phyloP scores from a whole-genome alignment of 768 basidiomycete species.

The Rossbeevera mucosa region DNA sequence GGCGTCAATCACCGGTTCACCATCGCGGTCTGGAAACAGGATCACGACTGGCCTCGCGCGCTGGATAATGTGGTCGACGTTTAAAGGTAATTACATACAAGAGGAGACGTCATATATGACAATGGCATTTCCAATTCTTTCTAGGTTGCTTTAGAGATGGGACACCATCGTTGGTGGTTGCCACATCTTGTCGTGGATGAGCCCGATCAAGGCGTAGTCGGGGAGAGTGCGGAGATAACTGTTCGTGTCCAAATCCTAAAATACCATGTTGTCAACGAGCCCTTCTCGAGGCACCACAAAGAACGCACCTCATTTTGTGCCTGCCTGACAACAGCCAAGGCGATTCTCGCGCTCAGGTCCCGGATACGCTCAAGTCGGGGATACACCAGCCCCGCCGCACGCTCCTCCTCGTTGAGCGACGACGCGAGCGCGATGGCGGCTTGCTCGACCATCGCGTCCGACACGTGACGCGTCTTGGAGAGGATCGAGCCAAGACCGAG shows the following conservation, averaged over 20 bases:
- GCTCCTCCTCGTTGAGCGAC: constrained; percentile 54
- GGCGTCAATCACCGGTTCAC: constrained; percentile 88
- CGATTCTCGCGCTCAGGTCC: constrained; percentile 59
- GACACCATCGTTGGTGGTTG: constrained; percentile 30
- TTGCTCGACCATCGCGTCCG: constrained; percentile 67
- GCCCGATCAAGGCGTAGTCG: constrained; percentile 44
- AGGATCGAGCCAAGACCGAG: constrained; percentile 62
- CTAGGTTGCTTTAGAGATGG: constrained; percentile 16
- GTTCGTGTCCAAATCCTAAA: constrained; percentile 40
- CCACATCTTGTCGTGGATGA: constrained; percentile 57
- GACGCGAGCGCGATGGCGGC: constrained; percentile 58
- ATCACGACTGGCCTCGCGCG: constrained; percentile 1
- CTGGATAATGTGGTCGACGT: constrained; percentile 18
- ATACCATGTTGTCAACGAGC: neutral
- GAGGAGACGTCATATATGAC: neutral
- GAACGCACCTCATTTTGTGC: constrained; percentile 58
- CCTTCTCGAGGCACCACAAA: neutral
- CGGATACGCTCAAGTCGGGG: constrained; percentile 65
- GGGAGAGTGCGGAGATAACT: constrained; percentile 42
- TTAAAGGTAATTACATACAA: neutral
- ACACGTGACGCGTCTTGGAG: constrained; percentile 52
- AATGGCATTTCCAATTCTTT: neutral
- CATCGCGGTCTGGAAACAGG: constrained; percentile 63
- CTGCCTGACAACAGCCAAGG: constrained; percentile 55
- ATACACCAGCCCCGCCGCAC: constrained; percentile 53